A percentile compares a stretch with the other conserved stretches of the same genome.
Evolutionary conservation across 352 stramenopile species (phyloP).

Genomic region (Phytophthora uliginosa): DNA sequence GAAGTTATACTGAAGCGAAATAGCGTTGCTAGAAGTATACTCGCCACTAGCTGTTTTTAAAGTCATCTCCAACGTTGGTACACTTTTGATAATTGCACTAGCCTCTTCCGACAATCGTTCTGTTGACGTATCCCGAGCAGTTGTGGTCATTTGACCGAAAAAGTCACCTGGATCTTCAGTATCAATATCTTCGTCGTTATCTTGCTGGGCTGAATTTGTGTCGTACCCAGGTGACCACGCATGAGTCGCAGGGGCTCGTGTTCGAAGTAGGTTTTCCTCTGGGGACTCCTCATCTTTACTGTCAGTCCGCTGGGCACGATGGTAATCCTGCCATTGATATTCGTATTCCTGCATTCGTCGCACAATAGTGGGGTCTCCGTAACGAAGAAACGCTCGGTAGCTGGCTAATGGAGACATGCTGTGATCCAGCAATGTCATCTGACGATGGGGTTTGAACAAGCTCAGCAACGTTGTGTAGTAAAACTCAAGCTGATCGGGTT

Average conservation of each 20-base stretch:
- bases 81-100: not conserved
- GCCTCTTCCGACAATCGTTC: not conserved
- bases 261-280: constrained; percentile 12
- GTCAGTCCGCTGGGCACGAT: constrained; percentile 1
- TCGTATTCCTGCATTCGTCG: not conserved
- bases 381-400: not conserved
- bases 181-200: not conserved
- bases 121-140: not conserved
- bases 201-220: not conserved
- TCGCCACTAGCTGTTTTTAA: not conserved
- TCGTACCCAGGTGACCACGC: not conserved
- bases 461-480: not conserved
- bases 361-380: not conserved
- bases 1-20: not conserved
- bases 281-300: not conserved
- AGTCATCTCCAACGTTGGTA: not conserved
- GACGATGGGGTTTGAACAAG: not conserved
- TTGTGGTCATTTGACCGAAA: not conserved
- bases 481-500: not conserved
- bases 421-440: not conserved
- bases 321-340: constrained; percentile 16
- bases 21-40: not conserved
- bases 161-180: not conserved
- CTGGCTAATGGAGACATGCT: not conserved
- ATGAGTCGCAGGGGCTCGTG: not conserved